Percentiles rank a stretch among this genome's conserved stretches.
These are phyloP conservation scores for Cucurbita maxima DNA, from an alignment of 306 rosid genomes.

Conservation along the genomic window DNA sequence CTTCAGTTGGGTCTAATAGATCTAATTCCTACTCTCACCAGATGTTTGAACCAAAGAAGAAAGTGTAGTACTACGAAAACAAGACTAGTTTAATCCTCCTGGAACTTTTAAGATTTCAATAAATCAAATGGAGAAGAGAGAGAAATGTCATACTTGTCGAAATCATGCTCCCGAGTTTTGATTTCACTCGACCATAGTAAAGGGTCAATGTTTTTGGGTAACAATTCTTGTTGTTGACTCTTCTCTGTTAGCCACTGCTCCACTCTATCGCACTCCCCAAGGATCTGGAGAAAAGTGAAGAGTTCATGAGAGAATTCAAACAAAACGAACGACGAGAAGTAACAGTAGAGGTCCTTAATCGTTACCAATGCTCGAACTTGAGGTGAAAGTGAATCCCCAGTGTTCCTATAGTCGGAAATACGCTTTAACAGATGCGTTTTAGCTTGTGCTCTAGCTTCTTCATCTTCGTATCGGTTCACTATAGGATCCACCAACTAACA, in stretches of 20 bases:
- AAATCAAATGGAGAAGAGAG: background rate
- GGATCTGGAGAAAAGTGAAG: conserved; percentile 20
- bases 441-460: conserved; percentile 56
- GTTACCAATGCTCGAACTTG: conserved; percentile 25
- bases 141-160: conserved; percentile 36
- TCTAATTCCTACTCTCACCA: too few relatives aligned
- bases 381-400: conserved; percentile 22
- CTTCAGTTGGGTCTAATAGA: too few relatives aligned
- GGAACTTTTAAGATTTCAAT: background rate
- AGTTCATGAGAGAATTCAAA: background rate
- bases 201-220: conserved; percentile 54
- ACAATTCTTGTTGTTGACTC: conserved; percentile 44
- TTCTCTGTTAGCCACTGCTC: conserved; percentile 71
- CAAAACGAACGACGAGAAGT: background rate
- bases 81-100: background rate
- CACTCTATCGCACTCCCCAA: conserved; percentile 41
- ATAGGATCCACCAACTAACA: conserved; percentile 64
- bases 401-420: conserved; percentile 22
- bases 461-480: conserved; percentile 51
- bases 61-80: background rate
- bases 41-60: too few relatives aligned
- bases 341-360: conserved; percentile 5
- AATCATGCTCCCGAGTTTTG: conserved; percentile 35
- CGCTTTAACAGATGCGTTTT: conserved; percentile 23
- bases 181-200: conserved; percentile 49